Percentiles rank a stretch among this genome's conserved stretches.
Evolutionary conservation across 2,329 filamentous ascomycete genomes (phyloP).

Genomic region (Cordyceps cicadae): DNA sequence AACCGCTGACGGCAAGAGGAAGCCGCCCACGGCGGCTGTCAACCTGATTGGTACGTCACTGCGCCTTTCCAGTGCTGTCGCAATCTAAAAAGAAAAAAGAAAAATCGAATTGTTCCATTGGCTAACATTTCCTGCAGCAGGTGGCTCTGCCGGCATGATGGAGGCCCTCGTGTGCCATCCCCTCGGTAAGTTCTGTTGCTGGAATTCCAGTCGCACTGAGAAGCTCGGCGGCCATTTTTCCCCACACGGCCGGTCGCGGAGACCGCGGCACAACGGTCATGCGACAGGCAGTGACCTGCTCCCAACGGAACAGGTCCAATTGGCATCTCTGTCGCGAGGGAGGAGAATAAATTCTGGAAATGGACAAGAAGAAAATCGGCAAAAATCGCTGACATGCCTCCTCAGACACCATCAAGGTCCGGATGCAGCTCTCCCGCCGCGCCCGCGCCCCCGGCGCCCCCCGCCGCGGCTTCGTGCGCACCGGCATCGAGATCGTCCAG

Average conservation of each 20-base stretch:
- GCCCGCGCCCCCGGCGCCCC: constrained; percentile 75
- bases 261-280: constrained; percentile 3
- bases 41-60: constrained; percentile 72
- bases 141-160: constrained; percentile 98
- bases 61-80: not conserved
- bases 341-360: not conserved
- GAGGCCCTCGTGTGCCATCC: constrained; percentile 95
- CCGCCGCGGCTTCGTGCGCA: constrained; percentile 78
- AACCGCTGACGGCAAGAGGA: constrained; percentile 43
- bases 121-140: constrained; percentile 49
- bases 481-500: constrained; percentile 76
- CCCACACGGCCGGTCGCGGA: constrained; percentile 3
- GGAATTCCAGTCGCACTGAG: not conserved
- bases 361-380: not conserved
- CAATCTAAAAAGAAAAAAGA: not conserved
- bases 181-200: constrained; percentile 52
- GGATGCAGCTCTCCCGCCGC: constrained; percentile 93
- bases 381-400: constrained; percentile 6
- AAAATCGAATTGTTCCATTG: constrained; percentile 14
- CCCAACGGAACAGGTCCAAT: not conserved
- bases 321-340: not conserved
- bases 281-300: not conserved
- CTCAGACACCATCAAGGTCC: constrained; percentile 91
- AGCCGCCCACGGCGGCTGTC: constrained; percentile 75
- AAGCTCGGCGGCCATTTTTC: not conserved